Evolutionary conservation across 2,329 filamentous ascomycete species (phyloP).

Genomic region (Talaromyces marneffei): DNA sequence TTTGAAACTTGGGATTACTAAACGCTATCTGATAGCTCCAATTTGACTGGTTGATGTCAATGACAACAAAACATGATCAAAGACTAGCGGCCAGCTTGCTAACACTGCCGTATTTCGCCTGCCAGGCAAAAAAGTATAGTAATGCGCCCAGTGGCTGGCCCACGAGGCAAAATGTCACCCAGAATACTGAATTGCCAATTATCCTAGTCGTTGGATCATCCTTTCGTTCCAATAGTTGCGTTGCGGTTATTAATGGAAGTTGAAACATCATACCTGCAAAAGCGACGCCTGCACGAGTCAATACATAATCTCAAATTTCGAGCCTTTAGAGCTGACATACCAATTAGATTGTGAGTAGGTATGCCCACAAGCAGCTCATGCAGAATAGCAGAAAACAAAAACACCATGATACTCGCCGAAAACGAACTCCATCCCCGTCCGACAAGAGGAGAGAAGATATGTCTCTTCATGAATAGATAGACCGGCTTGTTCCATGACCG

Average conservation of each 20-base stretch:
- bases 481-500: conserved; percentile 97
- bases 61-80: neutral
- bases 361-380: conserved; percentile 92
- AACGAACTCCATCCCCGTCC: conserved; percentile 71
- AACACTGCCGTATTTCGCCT: conserved; percentile 90
- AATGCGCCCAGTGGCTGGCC: conserved; percentile 89
- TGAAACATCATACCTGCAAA: conserved; percentile 93
- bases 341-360: conserved; percentile 88
- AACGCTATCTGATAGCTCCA: neutral
- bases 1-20: neutral
- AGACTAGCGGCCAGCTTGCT: conserved; percentile 34
- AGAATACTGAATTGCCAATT: conserved; percentile 89
- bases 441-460: conserved; percentile 83
- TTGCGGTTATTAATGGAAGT: conserved; percentile 78
- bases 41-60: neutral
- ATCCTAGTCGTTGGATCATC: conserved; percentile 68
- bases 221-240: conserved; percentile 72
- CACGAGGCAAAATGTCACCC: conserved; percentile 91
- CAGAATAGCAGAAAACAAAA: conserved; percentile 78
- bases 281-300: conserved; percentile 61
- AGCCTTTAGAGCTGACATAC: conserved; percentile 42
- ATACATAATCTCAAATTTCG: neutral
- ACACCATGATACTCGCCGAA: conserved; percentile 72
- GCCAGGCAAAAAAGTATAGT: conserved; percentile 97
- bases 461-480: conserved; percentile 91